Evolutionary conservation across 208 protist genomes (phyloP), one percentile per base, ranked within the genome.

Genomic region (Trypanosomatidae sp.): DNA sequence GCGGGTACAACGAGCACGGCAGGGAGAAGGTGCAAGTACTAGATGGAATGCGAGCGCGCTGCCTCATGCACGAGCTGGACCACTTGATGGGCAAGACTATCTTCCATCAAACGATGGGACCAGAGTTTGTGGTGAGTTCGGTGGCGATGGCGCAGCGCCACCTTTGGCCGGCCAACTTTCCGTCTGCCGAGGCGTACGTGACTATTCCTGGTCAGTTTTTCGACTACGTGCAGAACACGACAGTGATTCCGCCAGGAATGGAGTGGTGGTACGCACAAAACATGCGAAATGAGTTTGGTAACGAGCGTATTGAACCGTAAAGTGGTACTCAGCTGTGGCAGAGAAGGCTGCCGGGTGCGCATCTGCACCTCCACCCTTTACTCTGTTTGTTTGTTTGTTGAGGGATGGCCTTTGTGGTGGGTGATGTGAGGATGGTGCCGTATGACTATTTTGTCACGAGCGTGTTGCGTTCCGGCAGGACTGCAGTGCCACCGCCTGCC

Each of bases 61-160:
- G 84, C 52, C 80, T 97, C 39, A 94, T 97, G 91, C 93, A 97
- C 78, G 93, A 97, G 72, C 70, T 97, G 17, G 93, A 97, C 71
- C 91, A 96, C 76, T 69, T 97, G 6, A 53, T 84, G 52, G 93
- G 93, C 25, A 92, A 91, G 62, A 95, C 88, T 2, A 95, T 97
- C 50, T 64, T 97, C 17, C 88, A 95, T 33, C 86, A 88, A 69
- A 90, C 89, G 2, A 69, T 82, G 0, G 91, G 85, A 3, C 86
- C 91, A 8, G 88, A 97, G 71, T 95, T 95, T 85, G 89, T 95
- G 12, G 85, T 94, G 22, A 93, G 87, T 69, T 79, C 69, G 25
- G 79, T 86, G 43, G 81, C 93, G 22, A 90, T 96, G 85, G 71
- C 72, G 13, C 93, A 97, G 81, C 83, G 83, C 25, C 83, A 95